Base-by-base conservation (phyloP, 202 grass and related monocot species). In the Carex arenaria region DNA sequence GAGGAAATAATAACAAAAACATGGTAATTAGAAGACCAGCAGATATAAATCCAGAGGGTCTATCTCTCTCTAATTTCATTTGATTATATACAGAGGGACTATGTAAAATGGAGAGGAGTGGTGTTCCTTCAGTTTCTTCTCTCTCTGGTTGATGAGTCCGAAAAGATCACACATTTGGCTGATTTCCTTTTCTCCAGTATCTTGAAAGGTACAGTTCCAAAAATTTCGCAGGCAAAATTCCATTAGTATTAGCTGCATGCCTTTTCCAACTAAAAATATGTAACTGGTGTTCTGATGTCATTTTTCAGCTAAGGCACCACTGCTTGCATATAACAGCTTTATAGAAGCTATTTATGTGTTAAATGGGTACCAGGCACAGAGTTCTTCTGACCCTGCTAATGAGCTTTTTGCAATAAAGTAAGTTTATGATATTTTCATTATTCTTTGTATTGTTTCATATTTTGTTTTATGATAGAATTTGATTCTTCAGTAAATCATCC, bases 271-370 rank as follows among this genome's bases (percentile, higher is more conserved):
- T 71, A 38, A 80, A 31, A 67, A 68, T 3, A 52, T 87, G 78
- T 80, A 80, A 80, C 19, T 26, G 32, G n/a, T 64, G 10, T 62
- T 62, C 40, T 80, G 56, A 80, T 80, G 56, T 2, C 60, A 91
- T 85, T 70, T 86, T 85, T 67, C 89, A 98, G 95, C 90, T 81
- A 98, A 98, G 85, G 90, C 92, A 3, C 95, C 95, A 85, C 92
- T 98, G 67, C 92, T 98, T 90, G 95, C 95, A 82, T 98, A 98
- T 81, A 98, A 98, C 86, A 98, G 95, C 84, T 98, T 98, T 78
- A 94, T 98, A 87, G 95, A 94, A 90, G 95, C 95, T 66, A 94
- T 98, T 61, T 93, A 87, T 55, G 88, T 93, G 59, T 90, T 98
- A 87, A 98, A 98, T 22, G 87, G 66, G 23, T 83, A 94, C 82